Conservation (phyloP, 495 filamentous ascomycete genomes). For the Penicillium arizonense region DNA sequence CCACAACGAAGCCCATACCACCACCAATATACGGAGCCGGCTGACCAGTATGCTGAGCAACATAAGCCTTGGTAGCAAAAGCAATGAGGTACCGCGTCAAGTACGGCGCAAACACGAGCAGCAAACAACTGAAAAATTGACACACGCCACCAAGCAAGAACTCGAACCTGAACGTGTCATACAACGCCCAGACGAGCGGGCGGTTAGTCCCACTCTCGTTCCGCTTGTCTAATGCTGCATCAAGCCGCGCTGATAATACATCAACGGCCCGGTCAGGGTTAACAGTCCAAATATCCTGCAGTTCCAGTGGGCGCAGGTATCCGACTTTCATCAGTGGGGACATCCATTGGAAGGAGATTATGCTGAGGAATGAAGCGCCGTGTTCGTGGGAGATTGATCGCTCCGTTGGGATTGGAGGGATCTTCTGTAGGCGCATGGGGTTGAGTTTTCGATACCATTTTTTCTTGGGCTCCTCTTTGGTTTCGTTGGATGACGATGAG, state of each 20-base stretch:
- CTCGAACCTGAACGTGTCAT: conserved; percentile 83
- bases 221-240: conserved; percentile 64
- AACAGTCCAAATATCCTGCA: conserved; percentile 82
- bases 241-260: conserved; percentile 60
- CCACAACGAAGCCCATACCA: conserved; percentile 73
- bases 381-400: conserved; percentile 51
- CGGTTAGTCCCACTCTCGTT: conserved; percentile 65
- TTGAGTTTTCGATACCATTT: conserved; percentile 57
- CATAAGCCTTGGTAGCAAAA: conserved; percentile 79
- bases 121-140: conserved; percentile 65
- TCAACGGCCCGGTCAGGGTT: conserved; percentile 77
- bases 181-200: conserved; percentile 75
- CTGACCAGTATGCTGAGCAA: conserved; percentile 39
- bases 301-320: conserved; percentile 79
- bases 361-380: conserved; percentile 52
- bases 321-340: conserved; percentile 61
- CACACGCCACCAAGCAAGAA: conserved; percentile 82
- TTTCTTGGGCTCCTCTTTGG: conserved; percentile 26
- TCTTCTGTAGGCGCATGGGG: conserved; percentile 49
- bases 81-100: conserved; percentile 71
- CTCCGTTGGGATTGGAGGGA: conserved; percentile 53
- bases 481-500: conserved; percentile 17
- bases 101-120: conserved; percentile 74
- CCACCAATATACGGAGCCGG: conserved; percentile 59
- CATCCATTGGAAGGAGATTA: conserved; percentile 61